phyloP scores from a whole-genome alignment of 805 yeast genomes.

The Saccharomycopsis olivae region DNA sequence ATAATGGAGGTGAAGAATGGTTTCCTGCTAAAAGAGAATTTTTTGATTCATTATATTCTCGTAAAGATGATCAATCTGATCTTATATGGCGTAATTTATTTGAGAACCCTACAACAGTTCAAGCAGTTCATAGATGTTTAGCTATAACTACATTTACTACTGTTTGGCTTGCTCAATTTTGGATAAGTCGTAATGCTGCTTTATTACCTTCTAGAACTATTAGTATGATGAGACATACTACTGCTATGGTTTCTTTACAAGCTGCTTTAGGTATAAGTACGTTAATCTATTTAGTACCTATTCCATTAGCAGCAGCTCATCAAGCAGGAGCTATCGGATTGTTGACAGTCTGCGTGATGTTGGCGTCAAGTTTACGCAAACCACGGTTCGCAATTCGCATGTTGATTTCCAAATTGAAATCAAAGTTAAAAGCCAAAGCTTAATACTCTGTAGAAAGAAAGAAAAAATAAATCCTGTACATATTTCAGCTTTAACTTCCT shows the following conservation, averaged over 20 bases:
- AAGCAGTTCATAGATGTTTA: slow-evolving; percentile 75
- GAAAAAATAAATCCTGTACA: not conserved
- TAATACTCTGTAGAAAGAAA: too few species aligned
- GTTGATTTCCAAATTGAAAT: slow-evolving; percentile 2
- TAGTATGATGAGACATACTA: slow-evolving; percentile 48
- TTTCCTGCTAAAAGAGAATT: slow-evolving; percentile 72
- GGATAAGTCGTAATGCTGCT: slow-evolving; percentile 44
- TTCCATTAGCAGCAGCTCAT: slow-evolving; percentile 87
- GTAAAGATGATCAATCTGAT: slow-evolving; percentile 59
- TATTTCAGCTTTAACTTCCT: too few species aligned
- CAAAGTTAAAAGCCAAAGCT: not conserved
- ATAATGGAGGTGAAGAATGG: slow-evolving; percentile 44
- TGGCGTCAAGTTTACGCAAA: slow-evolving; percentile 45
- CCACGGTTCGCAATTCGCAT: slow-evolving; percentile 39
- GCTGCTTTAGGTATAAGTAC: slow-evolving; percentile 82
- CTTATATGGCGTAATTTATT: slow-evolving; percentile 84
- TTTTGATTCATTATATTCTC: slow-evolving; percentile 61
- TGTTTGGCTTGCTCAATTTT: slow-evolving; percentile 60
- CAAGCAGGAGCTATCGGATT: slow-evolving; percentile 95
- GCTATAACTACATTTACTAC: slow-evolving; percentile 75
- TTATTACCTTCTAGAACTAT: slow-evolving; percentile 48
- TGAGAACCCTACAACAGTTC: slow-evolving; percentile 95
- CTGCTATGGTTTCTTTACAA: slow-evolving; percentile 81
- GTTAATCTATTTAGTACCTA: slow-evolving; percentile 79
- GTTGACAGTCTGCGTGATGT: slow-evolving; percentile 64